Percentiles rank a stretch among this genome's conserved stretches.
phyloP scores from a whole-genome alignment of 768 basidiomycete species.

The Pleurotus ostreatus region DNA sequence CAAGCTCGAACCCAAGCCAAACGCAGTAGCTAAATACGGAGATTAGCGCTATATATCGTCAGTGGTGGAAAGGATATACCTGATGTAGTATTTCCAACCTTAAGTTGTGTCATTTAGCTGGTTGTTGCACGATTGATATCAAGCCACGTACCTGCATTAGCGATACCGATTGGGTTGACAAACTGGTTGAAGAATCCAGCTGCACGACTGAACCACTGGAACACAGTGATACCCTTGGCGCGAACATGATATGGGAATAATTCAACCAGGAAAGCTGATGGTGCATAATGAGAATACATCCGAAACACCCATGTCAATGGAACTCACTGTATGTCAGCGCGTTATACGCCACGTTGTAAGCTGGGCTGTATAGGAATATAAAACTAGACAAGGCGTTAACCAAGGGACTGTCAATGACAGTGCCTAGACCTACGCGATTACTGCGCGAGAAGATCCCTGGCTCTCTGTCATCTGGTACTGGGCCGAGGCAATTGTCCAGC shows the following conservation, averaged over 20 bases:
- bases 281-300: neutral
- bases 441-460: constrained; percentile 42
- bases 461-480: constrained; percentile 36
- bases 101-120: neutral
- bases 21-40: constrained; percentile 36
- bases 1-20: constrained; percentile 48
- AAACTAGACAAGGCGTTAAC: constrained; percentile 28
- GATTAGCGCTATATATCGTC: neutral
- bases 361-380: constrained; percentile 54
- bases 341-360: constrained; percentile 54
- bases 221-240: constrained; percentile 56
- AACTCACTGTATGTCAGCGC: constrained; percentile 50
- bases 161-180: constrained; percentile 62
- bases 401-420: neutral
- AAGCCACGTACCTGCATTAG: constrained; percentile 33
- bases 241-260: constrained; percentile 63
- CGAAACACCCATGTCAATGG: neutral
- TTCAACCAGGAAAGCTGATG: constrained; percentile 58
- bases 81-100: constrained; percentile 60
- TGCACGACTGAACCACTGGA: constrained; percentile 53
- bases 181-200: constrained; percentile 65
- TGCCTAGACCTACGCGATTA: constrained; percentile 37
- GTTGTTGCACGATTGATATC: neutral
- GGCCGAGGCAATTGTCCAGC: constrained; percentile 53
- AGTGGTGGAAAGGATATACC: constrained; percentile 17